Percentiles rank a stretch among this genome's conserved stretches.
Evolutionary conservation across 2,329 filamentous ascomycete species (phyloP).

Genomic region (Neopestalotiopsis sp.): DNA sequence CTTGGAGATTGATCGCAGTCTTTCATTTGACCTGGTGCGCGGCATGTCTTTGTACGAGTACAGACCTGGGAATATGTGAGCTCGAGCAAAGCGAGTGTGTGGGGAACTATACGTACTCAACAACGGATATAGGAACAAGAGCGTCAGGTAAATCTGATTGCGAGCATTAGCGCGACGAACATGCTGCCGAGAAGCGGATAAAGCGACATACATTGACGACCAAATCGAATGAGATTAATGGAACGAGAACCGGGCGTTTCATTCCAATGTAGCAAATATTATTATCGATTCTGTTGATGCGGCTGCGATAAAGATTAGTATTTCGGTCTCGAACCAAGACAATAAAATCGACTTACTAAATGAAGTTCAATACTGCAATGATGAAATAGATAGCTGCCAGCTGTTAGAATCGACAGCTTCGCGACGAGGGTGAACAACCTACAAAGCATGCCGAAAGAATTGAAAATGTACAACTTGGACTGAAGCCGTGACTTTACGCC

Average conservation of each 20-base stretch:
- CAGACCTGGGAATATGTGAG: slow-evolving; percentile 43
- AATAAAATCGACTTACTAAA: slow-evolving; percentile 50
- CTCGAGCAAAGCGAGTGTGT: neutral
- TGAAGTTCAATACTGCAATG: slow-evolving; percentile 62
- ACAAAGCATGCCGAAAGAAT: slow-evolving; percentile 63
- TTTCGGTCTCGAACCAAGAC: too few species aligned
- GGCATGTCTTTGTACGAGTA: slow-evolving; percentile 57
- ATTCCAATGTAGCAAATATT: slow-evolving; percentile 67
- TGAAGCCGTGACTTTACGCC: slow-evolving; percentile 53
- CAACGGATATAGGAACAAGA: slow-evolving; percentile 65
- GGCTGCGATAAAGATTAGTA: slow-evolving; percentile 40
- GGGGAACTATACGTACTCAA: slow-evolving; percentile 47
- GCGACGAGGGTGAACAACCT: slow-evolving; percentile 14
- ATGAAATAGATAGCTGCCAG: slow-evolving; percentile 43
- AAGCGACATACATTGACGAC: slow-evolving; percentile 54
- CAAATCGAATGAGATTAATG: slow-evolving; percentile 65
- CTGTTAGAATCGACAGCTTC: neutral
- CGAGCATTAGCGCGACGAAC: neutral
- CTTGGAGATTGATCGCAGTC: slow-evolving; percentile 44
- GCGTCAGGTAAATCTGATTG: slow-evolving; percentile 60
- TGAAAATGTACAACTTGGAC: slow-evolving; percentile 65
- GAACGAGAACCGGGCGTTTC: slow-evolving; percentile 61
- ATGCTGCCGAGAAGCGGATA: neutral
- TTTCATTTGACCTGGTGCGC: slow-evolving; percentile 43
- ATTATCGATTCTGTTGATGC: slow-evolving; percentile 59